Evolutionary conservation across 768 basidiomycete genomes (phyloP), one percentile per base, ranked within the genome.

Genomic region (Tremella mesenterica): DNA sequence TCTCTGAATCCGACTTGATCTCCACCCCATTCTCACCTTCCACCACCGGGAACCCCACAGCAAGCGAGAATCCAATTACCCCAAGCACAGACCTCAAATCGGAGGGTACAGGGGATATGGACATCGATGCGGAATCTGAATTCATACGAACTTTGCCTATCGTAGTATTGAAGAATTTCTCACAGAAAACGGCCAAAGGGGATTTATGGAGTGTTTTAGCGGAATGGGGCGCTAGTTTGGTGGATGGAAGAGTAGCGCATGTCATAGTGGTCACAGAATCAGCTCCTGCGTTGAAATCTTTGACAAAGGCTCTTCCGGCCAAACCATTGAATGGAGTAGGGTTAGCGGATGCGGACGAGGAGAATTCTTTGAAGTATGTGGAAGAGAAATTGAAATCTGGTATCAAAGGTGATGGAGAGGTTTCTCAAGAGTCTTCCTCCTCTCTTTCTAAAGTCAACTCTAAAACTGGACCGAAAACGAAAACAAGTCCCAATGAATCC

Each of bases 201-300:
- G 88, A 87, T 45, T 63, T 96, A 8, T 78, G 87, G 69, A 77
- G 76, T 26, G 85, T 84, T 1, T 73, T 99, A 26, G 79, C 86
- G 0, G 81, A 85, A 50, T 99, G 93, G 93, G 85, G 82, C 2
- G 88, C 87, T 0, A 78, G 76, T 9, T 75, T 97, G 41, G 82
- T 84, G 0, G 88, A 95, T 67, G 86, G 83, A 59, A 80, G 85
- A 76, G 88, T 87, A 52, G 93, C 93, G 0, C 92, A 97, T 72
- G 89, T 95, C 43, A 77, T 99, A 44, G 82, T 97, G 29, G 76
- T 91, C 39, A 88, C 88, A 61, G 88, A 97, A 68, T 90, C 89
- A 60, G 81, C 86, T 25, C 89, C 90, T 63, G 85, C 92, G 53
- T 78, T 82, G 1, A 95, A 89, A 68, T 77, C 80, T n/a, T 75